Evolutionary conservation across 345 rosid genomes (phyloP), one percentile per base, ranked within the genome.

Genomic region (Abelmoschus esculentus): DNA sequence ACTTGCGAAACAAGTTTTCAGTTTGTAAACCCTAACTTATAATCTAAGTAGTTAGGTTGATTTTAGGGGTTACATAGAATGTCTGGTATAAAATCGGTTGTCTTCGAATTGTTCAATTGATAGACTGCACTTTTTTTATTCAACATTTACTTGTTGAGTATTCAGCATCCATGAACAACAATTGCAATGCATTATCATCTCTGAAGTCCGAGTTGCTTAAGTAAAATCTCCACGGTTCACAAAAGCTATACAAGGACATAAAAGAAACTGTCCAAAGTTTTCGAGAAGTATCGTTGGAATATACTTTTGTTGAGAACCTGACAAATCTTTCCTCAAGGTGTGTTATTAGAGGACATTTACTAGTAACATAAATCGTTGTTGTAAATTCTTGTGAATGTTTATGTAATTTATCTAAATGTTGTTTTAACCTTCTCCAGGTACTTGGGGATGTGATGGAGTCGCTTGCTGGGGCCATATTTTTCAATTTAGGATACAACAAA

Each of bases 381-480:
- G 8, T 32, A 61, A 61, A n/a, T 17, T 32, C 22, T n/a, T 34
- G 1, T 22, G 7, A 22, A 42, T 22, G 8, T 42, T 40, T 6
- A 29, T 19, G 3, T 28, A n/a, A 53, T 44, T 32, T 22, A 26
- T 47, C 47, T 29, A 38, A 14, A 17, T 31, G 5, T 14, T 22
- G n/a, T 44, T 38, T 19, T 0, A n/a, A 15, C 77, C 32, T 34
- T 4, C 38, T 4, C 0, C 38, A 95, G 99, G 96, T 85, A 19
- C 92, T 95, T 12, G 99, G 93, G 71, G 98, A 95, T 73, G 76
- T 95, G 3, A 83, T 91, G 0, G 98, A 95, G 75, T 89, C 99
- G 3, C 68, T 93, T 44, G 96, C 90, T 0, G 99, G 99, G 4
- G 97, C 97, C 2, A 91, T 95, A 59, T 61, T 80, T 31, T 87